Conservation (phyloP, 257 asterid genomes). For the Asclepias syriaca region DNA sequence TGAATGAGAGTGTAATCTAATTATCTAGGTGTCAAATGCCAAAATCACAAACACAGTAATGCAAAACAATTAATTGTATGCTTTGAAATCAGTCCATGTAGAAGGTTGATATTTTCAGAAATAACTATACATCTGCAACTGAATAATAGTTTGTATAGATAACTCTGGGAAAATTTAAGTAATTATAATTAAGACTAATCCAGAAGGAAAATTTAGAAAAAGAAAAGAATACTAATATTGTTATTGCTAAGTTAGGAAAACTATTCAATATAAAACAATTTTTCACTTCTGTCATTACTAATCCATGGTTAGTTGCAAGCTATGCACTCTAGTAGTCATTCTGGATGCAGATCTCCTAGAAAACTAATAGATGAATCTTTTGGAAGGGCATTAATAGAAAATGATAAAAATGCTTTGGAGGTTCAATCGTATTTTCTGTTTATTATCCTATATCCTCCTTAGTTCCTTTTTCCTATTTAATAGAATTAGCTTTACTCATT, state of each 20-base stretch:
- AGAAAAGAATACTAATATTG: not conserved
- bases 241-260: not conserved
- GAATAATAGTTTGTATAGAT: not conserved
- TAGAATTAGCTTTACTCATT: not conserved
- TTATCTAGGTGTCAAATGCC: not conserved
- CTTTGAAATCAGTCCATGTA: not conserved
- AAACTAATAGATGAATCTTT: not conserved
- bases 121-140: not conserved
- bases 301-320: no score
- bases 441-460: not conserved
- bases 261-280: not conserved
- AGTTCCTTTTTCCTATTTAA: not conserved
- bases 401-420: not conserved
- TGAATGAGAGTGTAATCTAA: not conserved
- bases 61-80: not conserved
- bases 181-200: not conserved
- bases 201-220: not conserved
- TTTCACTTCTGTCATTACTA: no score
- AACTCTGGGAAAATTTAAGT: not conserved
- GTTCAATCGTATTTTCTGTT: no score
- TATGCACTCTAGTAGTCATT: not conserved
- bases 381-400: not conserved
- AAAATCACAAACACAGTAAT: not conserved
- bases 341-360: not conserved
- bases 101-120: not conserved